phyloP scores from a whole-genome alignment of 2,329 filamentous ascomycete genomes.

The Talaromyces sp. region DNA sequence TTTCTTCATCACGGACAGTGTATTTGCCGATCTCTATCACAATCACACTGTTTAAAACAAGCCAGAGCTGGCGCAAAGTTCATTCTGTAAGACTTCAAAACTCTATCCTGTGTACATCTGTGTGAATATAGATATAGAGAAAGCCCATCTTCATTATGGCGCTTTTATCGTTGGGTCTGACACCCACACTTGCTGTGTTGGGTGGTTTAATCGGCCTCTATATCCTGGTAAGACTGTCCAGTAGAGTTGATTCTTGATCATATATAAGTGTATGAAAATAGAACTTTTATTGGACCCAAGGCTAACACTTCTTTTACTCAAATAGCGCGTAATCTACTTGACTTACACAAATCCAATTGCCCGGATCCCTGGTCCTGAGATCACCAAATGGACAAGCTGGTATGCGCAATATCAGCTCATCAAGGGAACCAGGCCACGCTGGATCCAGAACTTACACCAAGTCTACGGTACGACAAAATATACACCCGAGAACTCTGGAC shows the following conservation, averaged over 20 bases:
- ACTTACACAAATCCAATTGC: slow-evolving; percentile 20
- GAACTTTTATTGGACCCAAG: background rate
- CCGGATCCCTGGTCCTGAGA: slow-evolving; percentile 24
- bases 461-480: slow-evolving; percentile 25
- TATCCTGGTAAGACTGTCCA: background rate
- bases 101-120: background rate
- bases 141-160: background rate
- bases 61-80: background rate
- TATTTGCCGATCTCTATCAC: background rate
- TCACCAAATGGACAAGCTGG: slow-evolving; percentile 27
- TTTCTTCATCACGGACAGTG: background rate
- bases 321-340: background rate
- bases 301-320: background rate
- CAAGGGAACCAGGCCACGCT: slow-evolving; percentile 21
- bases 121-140: background rate
- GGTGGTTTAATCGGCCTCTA: background rate
- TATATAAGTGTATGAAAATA: background rate
- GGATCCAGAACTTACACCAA: slow-evolving; percentile 29
- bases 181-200: background rate
- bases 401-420: slow-evolving; percentile 25
- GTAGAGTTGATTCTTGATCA: background rate
- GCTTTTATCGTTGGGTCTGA: background rate
- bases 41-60: background rate
- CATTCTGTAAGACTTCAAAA: background rate
- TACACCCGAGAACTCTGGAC: background rate